These are phyloP conservation scores for Amniculicola lignicola DNA, from an alignment of 495 filamentous ascomycete species.

Conservation along the genomic window DNA sequence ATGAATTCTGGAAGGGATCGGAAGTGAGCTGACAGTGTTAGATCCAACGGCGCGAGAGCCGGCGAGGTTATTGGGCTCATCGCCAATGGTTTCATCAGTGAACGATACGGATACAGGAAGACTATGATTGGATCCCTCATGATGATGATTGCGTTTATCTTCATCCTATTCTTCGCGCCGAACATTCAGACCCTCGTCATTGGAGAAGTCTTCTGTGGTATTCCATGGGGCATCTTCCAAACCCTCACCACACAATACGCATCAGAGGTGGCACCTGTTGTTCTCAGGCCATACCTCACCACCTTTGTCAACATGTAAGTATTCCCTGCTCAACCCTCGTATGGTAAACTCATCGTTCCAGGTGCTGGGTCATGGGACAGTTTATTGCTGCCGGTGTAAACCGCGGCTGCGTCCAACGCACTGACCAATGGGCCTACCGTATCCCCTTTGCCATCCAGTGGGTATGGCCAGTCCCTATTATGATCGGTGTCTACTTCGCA, in stretches of 20 bases:
- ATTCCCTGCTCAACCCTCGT: background rate
- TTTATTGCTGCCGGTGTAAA: constrained; percentile 36
- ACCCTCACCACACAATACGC: constrained; percentile 39
- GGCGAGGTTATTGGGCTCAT: constrained; percentile 38
- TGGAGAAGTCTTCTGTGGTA: constrained; percentile 32
- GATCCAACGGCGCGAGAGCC: constrained; percentile 35
- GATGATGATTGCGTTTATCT: constrained; percentile 33
- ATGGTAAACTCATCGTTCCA: constrained; percentile 1
- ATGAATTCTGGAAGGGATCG: no score
- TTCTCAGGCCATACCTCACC: constrained; percentile 29
- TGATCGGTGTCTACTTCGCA: constrained; percentile 28
- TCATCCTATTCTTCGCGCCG: constrained; percentile 38
- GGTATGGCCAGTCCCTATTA: constrained; percentile 38
- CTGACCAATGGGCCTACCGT: constrained; percentile 36
- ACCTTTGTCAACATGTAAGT: constrained; percentile 34
- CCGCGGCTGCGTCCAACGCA: constrained; percentile 23
- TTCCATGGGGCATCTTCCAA: constrained; percentile 39
- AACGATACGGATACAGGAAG: constrained; percentile 33
- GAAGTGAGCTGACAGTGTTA: constrained; percentile 23
- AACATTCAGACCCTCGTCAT: constrained; percentile 32
- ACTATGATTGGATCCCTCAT: constrained; percentile 31
- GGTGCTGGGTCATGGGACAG: constrained; percentile 38
- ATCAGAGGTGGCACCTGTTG: constrained; percentile 32
- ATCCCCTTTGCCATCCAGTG: constrained; percentile 40
- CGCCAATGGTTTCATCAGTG: constrained; percentile 35